Evolutionary conservation across 495 filamentous ascomycete species (phyloP).

Genomic region (Geopyxis carbonaria): DNA sequence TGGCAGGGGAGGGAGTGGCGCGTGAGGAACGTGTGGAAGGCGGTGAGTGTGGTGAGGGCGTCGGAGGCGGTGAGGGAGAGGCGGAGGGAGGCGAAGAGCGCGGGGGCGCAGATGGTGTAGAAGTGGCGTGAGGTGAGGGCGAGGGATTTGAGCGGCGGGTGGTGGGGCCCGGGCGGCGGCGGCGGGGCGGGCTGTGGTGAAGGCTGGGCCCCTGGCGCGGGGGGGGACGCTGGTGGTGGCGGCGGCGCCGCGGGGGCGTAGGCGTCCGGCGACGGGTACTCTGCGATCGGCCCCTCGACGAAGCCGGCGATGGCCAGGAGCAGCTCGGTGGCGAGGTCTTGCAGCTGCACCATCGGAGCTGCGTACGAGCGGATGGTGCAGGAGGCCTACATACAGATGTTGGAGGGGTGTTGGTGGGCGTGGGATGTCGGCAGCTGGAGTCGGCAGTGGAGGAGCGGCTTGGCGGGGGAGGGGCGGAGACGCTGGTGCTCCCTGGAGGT

Average conservation of each 20-base stretch:
- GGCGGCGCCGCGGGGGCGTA: too few species aligned
- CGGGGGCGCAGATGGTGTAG: constrained; percentile 12
- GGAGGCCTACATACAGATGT: background rate
- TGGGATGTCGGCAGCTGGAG: background rate
- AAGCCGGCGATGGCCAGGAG: constrained; percentile 14
- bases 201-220: too few species aligned
- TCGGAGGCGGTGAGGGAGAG: constrained; percentile 6
- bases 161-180: background rate
- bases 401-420: background rate
- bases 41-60: constrained; percentile 3
- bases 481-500: background rate
- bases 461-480: background rate
- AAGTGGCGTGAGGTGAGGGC: constrained; percentile 15
- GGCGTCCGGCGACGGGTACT: background rate
- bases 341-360: background rate
- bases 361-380: too few species aligned
- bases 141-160: constrained; percentile 15
- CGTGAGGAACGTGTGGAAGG: constrained; percentile 10
- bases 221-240: too few species aligned
- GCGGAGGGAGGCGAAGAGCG: constrained; percentile 13
- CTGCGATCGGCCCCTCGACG: too few species aligned
- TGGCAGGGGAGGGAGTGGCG: constrained; percentile 6
- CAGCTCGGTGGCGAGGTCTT: constrained; percentile 17
- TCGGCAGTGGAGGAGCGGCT: background rate
- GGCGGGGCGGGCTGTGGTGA: too few species aligned